Base-by-base conservation (phyloP, 805 yeast species). In the Candida glaebosa region DNA sequence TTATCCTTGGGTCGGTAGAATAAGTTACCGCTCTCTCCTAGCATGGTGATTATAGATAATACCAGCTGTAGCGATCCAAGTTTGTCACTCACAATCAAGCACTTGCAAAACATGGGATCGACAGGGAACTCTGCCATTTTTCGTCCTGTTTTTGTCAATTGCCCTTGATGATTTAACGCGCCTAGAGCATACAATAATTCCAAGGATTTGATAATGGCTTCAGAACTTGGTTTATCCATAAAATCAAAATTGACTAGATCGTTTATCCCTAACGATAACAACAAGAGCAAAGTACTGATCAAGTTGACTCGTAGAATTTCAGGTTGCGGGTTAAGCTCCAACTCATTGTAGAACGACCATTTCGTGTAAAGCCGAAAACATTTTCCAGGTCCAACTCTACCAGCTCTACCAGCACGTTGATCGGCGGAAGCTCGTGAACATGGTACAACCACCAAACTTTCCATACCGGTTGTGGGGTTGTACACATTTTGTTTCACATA, bases 91-190 rank as follows among this genome's bases (percentile, higher is more conserved):
- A 79, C 66, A 9, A 91, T 60, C 24, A 93, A 57, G 5, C 82
- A 80, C 57, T 86, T 87, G 5, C 96, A 82, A 53, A 89, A 73
- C 72, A 87, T 87, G 3, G 97, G 97, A 50, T 88, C 95, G 47
- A 90, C 76, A 0, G 99, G 99, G 51, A 90, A 87, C 44, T 83
- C 88, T 1, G 96, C 84, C 96, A 93, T 90, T 46, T 79, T 77
- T 33, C 84, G 63, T 0, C 99, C 99, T 1, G 81, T 56, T 36
- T 76, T 69, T 0, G 98, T 91, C 31, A 93, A 65, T 38, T 77
- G 72, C 0, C 98, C 99, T 42, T 75, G 75, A 7, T 82, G 80
- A 50, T 86, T 88, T 41, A 93, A 63, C 0, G 97, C 98, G 0
- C 96, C 95, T 6, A 93, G 61, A 0, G 90, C 81, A 58, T 87